Base-by-base conservation (phyloP, 2,329 filamentous ascomycete genomes). In the Pseudocercospora fijiensis region DNA sequence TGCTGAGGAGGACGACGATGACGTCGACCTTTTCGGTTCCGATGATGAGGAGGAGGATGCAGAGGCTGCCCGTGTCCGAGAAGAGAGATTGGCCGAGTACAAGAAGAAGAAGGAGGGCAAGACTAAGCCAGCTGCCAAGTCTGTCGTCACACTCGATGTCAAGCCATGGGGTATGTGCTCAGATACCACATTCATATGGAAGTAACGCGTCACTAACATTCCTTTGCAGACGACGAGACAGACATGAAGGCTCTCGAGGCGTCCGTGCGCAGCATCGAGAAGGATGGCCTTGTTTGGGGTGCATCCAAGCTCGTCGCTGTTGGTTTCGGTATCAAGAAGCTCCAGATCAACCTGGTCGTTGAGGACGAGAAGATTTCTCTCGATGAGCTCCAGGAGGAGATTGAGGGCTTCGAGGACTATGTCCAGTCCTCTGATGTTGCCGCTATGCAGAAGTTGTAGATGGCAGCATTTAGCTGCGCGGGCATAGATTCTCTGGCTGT, bases 301-400 rank as follows among this genome's bases (percentile, higher is more conserved):
- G 88, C 85, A 70, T 93, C 90, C 79, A 91, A 95, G 85, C 84
- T 96, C 70, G 89, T 96, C 58, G 80, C 93, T 71, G 89, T 99
- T 75, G 94, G 93, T 76, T 99, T 91, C 86, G 95, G 95, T 85
- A 96, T 99, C 85, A 95, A 91, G 86, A 98, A 98, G 88, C 88
- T 99, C 69, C 94, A 98, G 87, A 96, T 99, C 85, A 98, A 91
- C 89, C 82, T 98, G 73, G 92, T 98, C 74, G 84, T 98, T 70
- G 95, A 98, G 85, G 95, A 99, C 79, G 94, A 98, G 72, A 97
- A 97, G 87, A 80, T 99, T 77, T 93, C 91, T 71, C 79, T 91
- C 70, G 86, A 89, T 73, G 94, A 97, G 68, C 88, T 99, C 72
- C 87, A 96, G 85, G 88, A 91, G 78, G 76, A 90, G 84, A 96